These are phyloP conservation scores for Candida morakotiae DNA, from an alignment of 805 yeast species.

Conservation along the genomic window DNA sequence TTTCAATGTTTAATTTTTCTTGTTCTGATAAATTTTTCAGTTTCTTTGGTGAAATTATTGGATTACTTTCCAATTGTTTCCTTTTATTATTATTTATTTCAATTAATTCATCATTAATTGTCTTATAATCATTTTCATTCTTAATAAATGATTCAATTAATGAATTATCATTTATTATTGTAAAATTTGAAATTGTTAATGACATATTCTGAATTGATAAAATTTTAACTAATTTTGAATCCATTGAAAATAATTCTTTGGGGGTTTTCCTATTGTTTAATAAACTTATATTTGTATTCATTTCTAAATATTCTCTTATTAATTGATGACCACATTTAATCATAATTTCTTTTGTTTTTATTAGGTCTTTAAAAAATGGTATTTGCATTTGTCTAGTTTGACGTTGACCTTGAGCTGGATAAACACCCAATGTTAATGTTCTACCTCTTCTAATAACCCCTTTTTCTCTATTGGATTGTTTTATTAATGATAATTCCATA, in stretches of 20 bases:
- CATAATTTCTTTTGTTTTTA: constrained; percentile 27
- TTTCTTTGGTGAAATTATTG: background rate
- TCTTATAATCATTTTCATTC: background rate
- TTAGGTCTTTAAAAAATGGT: constrained; percentile 31
- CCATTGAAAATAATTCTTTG: constrained; percentile 13
- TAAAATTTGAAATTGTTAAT: constrained; percentile 52
- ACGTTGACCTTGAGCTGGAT: constrained; percentile 16
- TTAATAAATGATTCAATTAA: constrained; percentile 29
- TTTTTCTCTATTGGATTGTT: constrained; percentile 16
- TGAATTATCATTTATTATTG: constrained; percentile 31
- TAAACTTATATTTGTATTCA: constrained; percentile 15
- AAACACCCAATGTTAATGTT: constrained; percentile 43
- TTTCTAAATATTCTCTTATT: constrained; percentile 36
- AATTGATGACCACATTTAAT: constrained; percentile 31
- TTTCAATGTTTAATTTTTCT: constrained; percentile 26
- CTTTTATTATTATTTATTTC: constrained; percentile 9
- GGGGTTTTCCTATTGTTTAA: constrained; percentile 18
- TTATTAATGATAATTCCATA: constrained; percentile 22
- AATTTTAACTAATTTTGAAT: constrained; percentile 19
- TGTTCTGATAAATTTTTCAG: constrained; percentile 8
- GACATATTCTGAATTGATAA: constrained; percentile 48
- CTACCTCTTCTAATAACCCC: constrained; percentile 46
- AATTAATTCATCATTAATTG: constrained; percentile 9
- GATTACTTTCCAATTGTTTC: background rate
- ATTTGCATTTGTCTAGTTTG: constrained; percentile 43